Evolutionary conservation across 2,329 filamentous ascomycete genomes (phyloP).

Genomic region (Fusarium chuoi): DNA sequence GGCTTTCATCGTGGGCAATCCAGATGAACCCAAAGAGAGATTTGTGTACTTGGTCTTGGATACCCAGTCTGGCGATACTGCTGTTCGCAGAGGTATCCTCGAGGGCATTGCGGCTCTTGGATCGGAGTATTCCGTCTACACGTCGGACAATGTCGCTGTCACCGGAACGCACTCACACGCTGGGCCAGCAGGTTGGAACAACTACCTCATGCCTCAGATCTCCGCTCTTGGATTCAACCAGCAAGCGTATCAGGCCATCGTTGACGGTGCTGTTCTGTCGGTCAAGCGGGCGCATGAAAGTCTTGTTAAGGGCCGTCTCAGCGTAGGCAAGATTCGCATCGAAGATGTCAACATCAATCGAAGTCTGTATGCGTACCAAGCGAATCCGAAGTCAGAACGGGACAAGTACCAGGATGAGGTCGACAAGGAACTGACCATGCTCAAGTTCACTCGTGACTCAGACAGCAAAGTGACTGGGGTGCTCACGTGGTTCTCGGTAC

Average conservation of each 20-base stretch:
- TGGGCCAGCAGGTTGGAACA: constrained; percentile 8
- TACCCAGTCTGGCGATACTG: not conserved
- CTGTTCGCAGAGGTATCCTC: not conserved
- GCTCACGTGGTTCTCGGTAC: not conserved
- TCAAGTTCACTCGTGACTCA: not conserved
- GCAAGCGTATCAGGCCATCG: constrained; percentile 1
- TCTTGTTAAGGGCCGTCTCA: not conserved
- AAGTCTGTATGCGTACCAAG: constrained; percentile 3
- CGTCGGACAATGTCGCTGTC: not conserved
- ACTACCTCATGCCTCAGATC: constrained; percentile 13
- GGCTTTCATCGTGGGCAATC: not conserved
- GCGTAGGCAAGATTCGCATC: constrained; percentile 1
- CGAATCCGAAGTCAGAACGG: not conserved
- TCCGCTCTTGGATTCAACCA: not conserved
- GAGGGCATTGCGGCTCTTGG: not conserved
- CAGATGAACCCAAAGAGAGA: not conserved
- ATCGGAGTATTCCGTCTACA: not conserved
- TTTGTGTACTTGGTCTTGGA: constrained; percentile 1
- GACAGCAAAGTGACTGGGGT: not conserved
- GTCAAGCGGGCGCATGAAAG: constrained; percentile 2
- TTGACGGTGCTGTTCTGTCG: not conserved
- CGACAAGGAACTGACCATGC: constrained; percentile 13
- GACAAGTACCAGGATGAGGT: not conserved
- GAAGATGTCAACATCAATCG: constrained; percentile 11
- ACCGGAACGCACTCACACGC: not conserved